Evolutionary conservation across 192 early-diverging fungal species (phyloP).

Genomic region (Coemansia sp.): DNA sequence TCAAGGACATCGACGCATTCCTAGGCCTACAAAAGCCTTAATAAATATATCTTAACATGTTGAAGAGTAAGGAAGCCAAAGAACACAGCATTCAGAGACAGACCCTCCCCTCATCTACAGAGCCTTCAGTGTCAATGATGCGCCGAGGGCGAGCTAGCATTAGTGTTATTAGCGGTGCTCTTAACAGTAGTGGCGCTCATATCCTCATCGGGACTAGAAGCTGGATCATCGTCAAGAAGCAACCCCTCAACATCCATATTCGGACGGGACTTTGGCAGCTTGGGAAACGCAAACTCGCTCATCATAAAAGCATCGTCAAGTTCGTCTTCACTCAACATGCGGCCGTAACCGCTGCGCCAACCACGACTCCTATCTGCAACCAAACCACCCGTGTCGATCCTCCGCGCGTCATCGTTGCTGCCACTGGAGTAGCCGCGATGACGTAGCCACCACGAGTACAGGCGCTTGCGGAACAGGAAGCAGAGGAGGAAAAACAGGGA

Average conservation of each 20-base stretch:
- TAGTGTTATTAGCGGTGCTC: neutral
- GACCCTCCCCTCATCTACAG: too few relatives aligned
- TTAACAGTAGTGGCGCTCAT: constrained; percentile 7
- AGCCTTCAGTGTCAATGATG: neutral
- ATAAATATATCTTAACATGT: too few relatives aligned
- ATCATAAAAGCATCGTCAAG: constrained; percentile 46
- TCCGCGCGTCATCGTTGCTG: constrained; percentile 2
- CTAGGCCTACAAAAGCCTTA: too few relatives aligned
- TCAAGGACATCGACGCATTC: too few relatives aligned
- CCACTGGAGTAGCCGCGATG: constrained; percentile 3
- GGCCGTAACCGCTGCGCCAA: neutral
- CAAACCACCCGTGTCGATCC: constrained; percentile 12
- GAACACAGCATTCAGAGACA: too few relatives aligned
- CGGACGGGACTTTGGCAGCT: neutral
- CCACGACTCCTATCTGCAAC: constrained; percentile 1
- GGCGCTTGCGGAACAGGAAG: constrained; percentile 22
- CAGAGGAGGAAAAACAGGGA: constrained; percentile 12
- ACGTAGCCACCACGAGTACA: constrained; percentile 38
- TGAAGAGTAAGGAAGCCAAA: too few relatives aligned
- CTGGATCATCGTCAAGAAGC: constrained; percentile 40
- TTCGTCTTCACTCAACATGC: constrained; percentile 3
- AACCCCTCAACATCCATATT: constrained; percentile 26
- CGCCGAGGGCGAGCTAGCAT: neutral
- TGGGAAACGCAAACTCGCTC: constrained; percentile 39
- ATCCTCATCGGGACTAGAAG: constrained; percentile 49